Conservation (phyloP, 2,329 filamentous ascomycete genomes). For the Aspergillus alliaceus region DNA sequence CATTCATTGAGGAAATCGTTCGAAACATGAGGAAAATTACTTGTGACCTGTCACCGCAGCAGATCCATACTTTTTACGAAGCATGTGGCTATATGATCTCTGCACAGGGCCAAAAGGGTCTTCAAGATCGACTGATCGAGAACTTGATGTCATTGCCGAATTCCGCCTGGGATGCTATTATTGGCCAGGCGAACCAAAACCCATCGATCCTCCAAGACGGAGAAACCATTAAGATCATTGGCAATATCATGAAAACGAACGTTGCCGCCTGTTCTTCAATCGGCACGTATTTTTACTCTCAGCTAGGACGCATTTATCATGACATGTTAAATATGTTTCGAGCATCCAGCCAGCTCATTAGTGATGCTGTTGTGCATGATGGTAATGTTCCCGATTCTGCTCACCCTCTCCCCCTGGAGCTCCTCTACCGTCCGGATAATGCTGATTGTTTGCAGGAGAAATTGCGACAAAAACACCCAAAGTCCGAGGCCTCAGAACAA, state of each 20-base stretch:
- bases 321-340: conserved; percentile 99
- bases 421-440: no score
- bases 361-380: conserved; percentile 82
- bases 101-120: conserved; percentile 90
- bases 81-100: conserved; percentile 99
- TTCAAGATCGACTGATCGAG: conserved; percentile 85
- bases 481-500: conserved; percentile 89
- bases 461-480: conserved; percentile 97
- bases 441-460: conserved; percentile 58
- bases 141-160: conserved; percentile 95
- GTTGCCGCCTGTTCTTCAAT: conserved; percentile 98
- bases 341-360: conserved; percentile 93
- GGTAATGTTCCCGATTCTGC: conserved; percentile 53
- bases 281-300: conserved; percentile 94
- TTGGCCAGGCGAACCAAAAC: conserved; percentile 79
- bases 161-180: conserved; percentile 92
- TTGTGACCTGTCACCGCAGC: conserved; percentile 89
- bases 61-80: conserved; percentile 98
- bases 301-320: conserved; percentile 95
- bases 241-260: conserved; percentile 99
- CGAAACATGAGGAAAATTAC: conserved; percentile 95
- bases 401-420: neutral
- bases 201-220: conserved; percentile 84
- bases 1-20: conserved; percentile 98
- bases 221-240: conserved; percentile 97